A percentile compares a stretch with the other conserved stretches of the same genome.
These are phyloP conservation scores for Pleurotus pulmonarius DNA, from an alignment of 768 basidiomycete genomes.

Conservation along the genomic window DNA sequence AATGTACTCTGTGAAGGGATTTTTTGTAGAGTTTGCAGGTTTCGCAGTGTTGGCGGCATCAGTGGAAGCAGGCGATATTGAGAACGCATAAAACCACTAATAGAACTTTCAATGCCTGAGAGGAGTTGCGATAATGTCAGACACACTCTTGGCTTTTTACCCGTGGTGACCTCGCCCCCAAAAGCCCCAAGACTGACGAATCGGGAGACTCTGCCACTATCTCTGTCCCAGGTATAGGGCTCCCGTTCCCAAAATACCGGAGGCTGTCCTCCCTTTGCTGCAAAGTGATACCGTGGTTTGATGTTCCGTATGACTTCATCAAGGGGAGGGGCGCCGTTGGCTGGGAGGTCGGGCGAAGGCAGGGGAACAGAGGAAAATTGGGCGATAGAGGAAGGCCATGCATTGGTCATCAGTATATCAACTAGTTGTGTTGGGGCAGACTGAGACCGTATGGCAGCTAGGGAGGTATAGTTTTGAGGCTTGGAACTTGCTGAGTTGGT, in stretches of 20 bases:
- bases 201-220: conserved; percentile 61
- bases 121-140: not conserved
- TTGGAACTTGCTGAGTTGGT: conserved; percentile 40
- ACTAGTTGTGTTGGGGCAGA: conserved; percentile 60
- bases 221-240: conserved; percentile 82
- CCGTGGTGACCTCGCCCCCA: conserved; percentile 53
- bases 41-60: conserved; percentile 30
- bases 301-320: conserved; percentile 61
- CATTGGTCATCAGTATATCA: conserved; percentile 80
- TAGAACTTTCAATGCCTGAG: conserved; percentile 1
- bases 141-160: conserved; percentile 84
- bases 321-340: conserved; percentile 49
- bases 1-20: conserved; percentile 55
- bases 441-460: conserved; percentile 64
- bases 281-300: conserved; percentile 88
- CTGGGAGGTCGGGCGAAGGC: conserved; percentile 40
- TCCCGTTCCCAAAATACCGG: conserved; percentile 94
- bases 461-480: conserved; percentile 50
- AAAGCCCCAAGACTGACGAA: conserved; percentile 90
- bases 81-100: conserved; percentile 98
- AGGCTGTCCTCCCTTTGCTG: conserved; percentile 57
- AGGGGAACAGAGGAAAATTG: conserved; percentile 54
- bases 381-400: conserved; percentile 68
- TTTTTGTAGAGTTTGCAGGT: conserved; percentile 65
- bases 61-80: conserved; percentile 56